Base-by-base conservation (phyloP, 2,329 filamentous ascomycete species). In the Fusarium longipes region DNA sequence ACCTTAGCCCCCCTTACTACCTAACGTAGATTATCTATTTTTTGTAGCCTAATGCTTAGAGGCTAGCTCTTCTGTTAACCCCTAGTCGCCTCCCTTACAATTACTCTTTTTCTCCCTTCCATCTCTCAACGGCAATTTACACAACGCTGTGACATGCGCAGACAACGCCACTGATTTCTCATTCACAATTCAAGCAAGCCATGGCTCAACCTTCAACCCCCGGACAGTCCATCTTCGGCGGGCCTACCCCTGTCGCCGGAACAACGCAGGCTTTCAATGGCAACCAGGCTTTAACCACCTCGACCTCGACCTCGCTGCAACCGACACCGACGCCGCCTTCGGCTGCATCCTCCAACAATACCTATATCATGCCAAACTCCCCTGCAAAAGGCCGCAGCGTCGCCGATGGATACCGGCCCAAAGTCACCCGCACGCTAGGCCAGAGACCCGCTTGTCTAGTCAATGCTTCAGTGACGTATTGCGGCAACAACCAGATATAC, bases 401-500 rank as follows among this genome's bases (percentile, higher is more conserved):
- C 61, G 84, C 84, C 56, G 93, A 96, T 76, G 89, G 89, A 67
- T 96, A 97, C 79, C 90, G 91, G 48, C 95, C 95, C 33, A 92
- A 90, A 76, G 92, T 97, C 63, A 95, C 87, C 35, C 89, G 90
- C 73, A 92, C 91, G 14, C 83, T 91, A 47, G 91, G 91, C 44
- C 89, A 93, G 79, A 88, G 94, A 70, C 96, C 96, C 35, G 94
- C 96, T 33, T 98, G 95, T 76, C 85, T 99, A 48, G 95, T 99
- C 70, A 99, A 99, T 83, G 96, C 96, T 51, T 98, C 96, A 1
- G 95, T 98, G 63, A 99, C 96, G n/a, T 97, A 97, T 78, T 97
- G 96, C 75, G 94, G 94, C 61, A 96, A 97, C 80, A 96, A 98
- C 77, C 90, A 96, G 79, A 98, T 99, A 73, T 98, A 96, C 79